phyloP scores from a whole-genome alignment of 768 basidiomycete genomes.

The Amanita subjunquillea region DNA sequence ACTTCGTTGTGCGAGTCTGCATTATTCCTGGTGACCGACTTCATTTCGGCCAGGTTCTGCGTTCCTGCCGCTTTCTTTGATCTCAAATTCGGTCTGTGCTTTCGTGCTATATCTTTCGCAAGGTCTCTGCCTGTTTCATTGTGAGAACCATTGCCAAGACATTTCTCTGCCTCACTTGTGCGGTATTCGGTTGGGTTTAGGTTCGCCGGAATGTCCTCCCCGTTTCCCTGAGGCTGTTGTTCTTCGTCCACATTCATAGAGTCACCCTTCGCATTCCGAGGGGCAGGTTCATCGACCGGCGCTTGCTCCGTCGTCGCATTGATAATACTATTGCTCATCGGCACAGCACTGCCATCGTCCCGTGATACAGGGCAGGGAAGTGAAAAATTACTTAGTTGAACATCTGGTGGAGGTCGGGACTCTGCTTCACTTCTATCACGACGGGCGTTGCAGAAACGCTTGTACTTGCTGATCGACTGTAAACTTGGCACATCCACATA shows the following conservation, averaged over 20 bases:
- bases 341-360: too few species aligned
- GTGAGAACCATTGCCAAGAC: neutral
- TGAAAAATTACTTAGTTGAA: too few species aligned
- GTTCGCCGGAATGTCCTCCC: neutral
- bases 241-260: neutral
- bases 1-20: neutral
- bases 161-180: neutral
- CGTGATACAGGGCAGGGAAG: neutral
- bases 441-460: neutral
- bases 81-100: neutral
- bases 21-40: neutral
- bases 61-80: neutral
- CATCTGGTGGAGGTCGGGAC: neutral
- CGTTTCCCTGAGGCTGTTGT: neutral
- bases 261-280: neutral
- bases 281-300: neutral
- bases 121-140: neutral
- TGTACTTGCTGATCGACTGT: neutral
- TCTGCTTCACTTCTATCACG: neutral
- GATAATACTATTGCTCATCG: neutral
- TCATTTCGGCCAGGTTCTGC: neutral
- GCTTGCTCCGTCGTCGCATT: neutral
- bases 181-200: neutral
- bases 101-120: neutral
- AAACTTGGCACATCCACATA: neutral